Base-by-base conservation (phyloP, 2,329 filamentous ascomycete genomes). In the Fusarium burgessii region DNA sequence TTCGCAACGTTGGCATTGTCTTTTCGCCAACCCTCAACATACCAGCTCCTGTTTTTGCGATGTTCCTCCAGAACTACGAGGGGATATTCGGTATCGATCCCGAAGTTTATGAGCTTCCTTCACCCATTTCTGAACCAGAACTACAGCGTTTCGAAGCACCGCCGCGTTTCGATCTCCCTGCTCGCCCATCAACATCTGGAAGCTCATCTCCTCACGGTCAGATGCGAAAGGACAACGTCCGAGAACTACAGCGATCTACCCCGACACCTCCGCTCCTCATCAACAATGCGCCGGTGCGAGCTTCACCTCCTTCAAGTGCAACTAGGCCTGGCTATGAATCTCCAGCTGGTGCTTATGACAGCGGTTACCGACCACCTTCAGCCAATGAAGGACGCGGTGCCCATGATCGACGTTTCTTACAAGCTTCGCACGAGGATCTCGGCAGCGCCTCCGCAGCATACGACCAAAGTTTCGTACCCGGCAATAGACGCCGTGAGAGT, bases 21-120 rank as follows among this genome's bases (percentile, higher is more conserved):
- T 99, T 99, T 80, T 97, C 96, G 18, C 96, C 96, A 1, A 98
- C 96, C 0, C 87, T 99, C 58, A 98, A 98, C 80, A 97, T 99
- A 45, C 95, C 96, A 0, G 94, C 94, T 0, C 95, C 95, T 0
- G 92, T 99, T 14, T 98, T 99, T 79, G 94, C 95, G 6, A 88
- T 97, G 80, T 96, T 99, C 80, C 86, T 99, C 62, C 95, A 96
- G 71, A 95, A 98, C 77, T 98, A 94, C 78, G 88, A 92, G 69
- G 88, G 87, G 43, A 95, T 99, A 50, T 99, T 98, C 78, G 92
- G 92, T 23, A 86, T 91, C 47, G 85, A 89, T 20, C 87, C 92
- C 1, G 89, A 91, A 72, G 86, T 90, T 55, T 90, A 91, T 60
- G 86, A 90, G 77, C 82, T 88, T 29, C 85, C 87, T 2, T 83